A percentile compares a stretch with the other conserved stretches of the same genome.
Evolutionary conservation across 2,329 filamentous ascomycete genomes (phyloP).

Genomic region (Aspergillus bombycis): DNA sequence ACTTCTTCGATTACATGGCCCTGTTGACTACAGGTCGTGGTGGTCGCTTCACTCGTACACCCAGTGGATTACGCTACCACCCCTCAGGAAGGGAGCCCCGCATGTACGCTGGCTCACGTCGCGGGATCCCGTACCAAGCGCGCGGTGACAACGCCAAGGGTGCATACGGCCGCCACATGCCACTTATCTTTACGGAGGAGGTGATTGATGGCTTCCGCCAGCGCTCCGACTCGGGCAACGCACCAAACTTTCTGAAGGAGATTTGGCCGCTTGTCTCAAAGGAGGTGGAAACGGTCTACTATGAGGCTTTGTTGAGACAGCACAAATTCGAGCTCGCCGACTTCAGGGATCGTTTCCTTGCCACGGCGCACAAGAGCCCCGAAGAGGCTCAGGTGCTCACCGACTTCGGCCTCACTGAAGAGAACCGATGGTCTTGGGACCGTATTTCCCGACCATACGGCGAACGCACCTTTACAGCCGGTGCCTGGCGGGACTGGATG

Average conservation of each 20-base stretch:
- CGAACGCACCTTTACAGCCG: slow-evolving; percentile 3
- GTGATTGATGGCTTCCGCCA: neutral
- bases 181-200: neutral
- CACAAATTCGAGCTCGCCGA: neutral
- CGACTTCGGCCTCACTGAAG: neutral
- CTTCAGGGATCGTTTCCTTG: neutral
- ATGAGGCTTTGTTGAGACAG: neutral
- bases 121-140: neutral
- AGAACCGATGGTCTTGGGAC: neutral
- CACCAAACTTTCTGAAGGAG: neutral
- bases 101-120: neutral
- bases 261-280: slow-evolving; percentile 3
- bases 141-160: slow-evolving; percentile 1
- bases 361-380: neutral
- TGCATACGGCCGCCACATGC: neutral
- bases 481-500: slow-evolving; percentile 7
- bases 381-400: neutral
- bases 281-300: neutral
- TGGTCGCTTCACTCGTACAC: neutral
- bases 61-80: neutral
- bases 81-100: slow-evolving; percentile 1
- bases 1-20: slow-evolving; percentile 8
- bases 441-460: neutral
- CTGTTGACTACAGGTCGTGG: neutral
- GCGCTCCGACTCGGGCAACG: neutral